Evolutionary conservation across 2,329 filamentous ascomycete species (phyloP), one percentile per base, ranked within the genome.

Genomic region (Epichloe gansuensis): DNA sequence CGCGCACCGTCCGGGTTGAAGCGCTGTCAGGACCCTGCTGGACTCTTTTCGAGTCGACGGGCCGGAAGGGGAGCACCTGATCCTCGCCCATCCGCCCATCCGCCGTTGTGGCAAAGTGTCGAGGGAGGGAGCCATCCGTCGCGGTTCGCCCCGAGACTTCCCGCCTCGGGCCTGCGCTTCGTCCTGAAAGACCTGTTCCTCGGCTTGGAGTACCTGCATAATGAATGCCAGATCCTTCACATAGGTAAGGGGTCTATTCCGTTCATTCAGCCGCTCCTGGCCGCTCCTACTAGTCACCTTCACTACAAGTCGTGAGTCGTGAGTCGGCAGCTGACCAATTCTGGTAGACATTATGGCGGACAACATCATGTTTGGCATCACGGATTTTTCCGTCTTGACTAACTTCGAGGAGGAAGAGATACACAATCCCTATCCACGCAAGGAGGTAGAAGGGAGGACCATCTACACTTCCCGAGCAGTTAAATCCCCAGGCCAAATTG

Each of bases 161-260:
- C 69, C 2, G 52, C 54, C 4, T 60, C 61, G 1, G 59, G 72
- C 3, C 48, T 74, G 0, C 65, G 63, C 5, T 58, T 68, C 28
- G 55, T 68, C 1, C 65, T 76, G 15, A 56, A 61, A 4, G 67
- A 62, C 0, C 55, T 75, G 1, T 72, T 76, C 50, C 57, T 70
- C 8, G 72, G 69, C 1, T 55, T 76, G 37, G 71, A 76, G 37
- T 76, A 63, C 55, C 57, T 77, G 1, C 74, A 76, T 55, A 69
- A 60, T 1, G 69, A 75, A 55, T 75, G 72, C 60, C 55, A 67
- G 12, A 59, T 75, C 17, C 66, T 75, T 43, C 72, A 76, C 55
- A 71, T 72, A 21, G 17, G 17, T 21, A 21, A 21, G 2, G 17
- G 17, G 17, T 21, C 17, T 21, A 2, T 21, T 21, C 17, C 17